These are phyloP conservation scores for Ganoderma sinense DNA, from an alignment of 1,284 basidiomycete species.

Conservation along the genomic window DNA sequence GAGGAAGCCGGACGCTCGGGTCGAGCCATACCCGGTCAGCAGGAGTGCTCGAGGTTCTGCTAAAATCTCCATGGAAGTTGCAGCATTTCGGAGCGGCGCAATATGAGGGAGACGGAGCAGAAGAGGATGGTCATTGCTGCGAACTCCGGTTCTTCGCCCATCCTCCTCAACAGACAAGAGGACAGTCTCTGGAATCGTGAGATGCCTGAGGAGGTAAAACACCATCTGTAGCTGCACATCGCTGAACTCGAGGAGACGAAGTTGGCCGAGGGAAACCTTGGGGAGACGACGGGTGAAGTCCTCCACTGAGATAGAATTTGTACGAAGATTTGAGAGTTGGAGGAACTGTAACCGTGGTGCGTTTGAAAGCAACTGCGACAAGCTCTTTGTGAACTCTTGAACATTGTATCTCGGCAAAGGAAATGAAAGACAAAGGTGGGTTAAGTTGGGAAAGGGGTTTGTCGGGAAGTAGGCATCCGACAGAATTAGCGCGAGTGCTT, in stretches of 20 bases:
- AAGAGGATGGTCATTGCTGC: no score
- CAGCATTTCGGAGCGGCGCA: neutral
- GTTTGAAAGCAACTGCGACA: neutral
- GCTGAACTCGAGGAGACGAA: neutral
- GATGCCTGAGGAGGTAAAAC: neutral
- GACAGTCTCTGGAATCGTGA: neutral
- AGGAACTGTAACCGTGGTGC: neutral
- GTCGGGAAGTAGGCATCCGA: neutral
- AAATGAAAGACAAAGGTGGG: neutral
- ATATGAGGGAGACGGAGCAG: neutral
- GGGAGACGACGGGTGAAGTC: neutral
- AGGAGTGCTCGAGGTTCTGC: neutral
- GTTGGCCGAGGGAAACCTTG: neutral
- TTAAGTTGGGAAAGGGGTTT: neutral
- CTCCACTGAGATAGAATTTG: neutral
- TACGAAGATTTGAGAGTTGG: neutral
- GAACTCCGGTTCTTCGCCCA: no score
- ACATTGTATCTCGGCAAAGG: neutral
- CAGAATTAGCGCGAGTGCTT: neutral
- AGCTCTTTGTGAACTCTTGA: neutral
- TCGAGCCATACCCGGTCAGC: neutral
- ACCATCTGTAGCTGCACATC: neutral
- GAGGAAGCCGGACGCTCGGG: neutral
- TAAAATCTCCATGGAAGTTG: neutral
- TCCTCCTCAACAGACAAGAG: neutral